Evolutionary conservation across 1,284 basidiomycete genomes (phyloP).

Genomic region (Apiotrichum akiyoshidainum): DNA sequence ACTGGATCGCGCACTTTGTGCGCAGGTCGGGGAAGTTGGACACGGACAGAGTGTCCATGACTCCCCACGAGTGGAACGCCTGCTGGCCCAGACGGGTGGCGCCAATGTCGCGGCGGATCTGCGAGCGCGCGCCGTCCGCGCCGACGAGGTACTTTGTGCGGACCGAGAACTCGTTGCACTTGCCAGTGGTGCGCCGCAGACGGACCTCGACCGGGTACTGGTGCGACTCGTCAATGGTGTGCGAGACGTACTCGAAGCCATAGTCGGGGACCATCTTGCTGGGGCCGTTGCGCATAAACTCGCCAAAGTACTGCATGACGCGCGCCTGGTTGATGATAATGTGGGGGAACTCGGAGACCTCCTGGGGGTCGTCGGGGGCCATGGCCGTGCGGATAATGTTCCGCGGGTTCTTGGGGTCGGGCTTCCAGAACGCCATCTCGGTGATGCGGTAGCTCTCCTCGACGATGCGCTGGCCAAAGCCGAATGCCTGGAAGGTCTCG

Average conservation of each 20-base stretch:
- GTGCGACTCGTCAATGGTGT: conserved; percentile 18
- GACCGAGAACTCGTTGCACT: conserved; percentile 9
- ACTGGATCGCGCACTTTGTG: conserved; percentile 39
- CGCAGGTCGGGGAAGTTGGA: conserved; percentile 25
- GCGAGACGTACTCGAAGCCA: conserved; percentile 9
- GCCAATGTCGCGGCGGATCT: conserved; percentile 26
- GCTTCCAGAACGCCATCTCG: conserved; percentile 15
- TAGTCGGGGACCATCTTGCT: conserved; percentile 11
- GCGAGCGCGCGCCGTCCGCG: conserved; percentile 25
- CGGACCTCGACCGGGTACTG: conserved; percentile 30
- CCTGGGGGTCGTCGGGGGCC: conserved; percentile 4
- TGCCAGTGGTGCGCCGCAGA: conserved; percentile 19
- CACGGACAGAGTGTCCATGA: conserved; percentile 32
- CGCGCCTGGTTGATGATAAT: conserved; percentile 14
- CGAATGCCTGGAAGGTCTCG: conserved; percentile 16
- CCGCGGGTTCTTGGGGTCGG: conserved; percentile 4
- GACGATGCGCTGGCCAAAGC: conserved; percentile 8
- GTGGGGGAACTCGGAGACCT: conserved; percentile 11
- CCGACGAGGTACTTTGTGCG: conserved; percentile 29
- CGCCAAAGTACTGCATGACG: conserved; percentile 15
- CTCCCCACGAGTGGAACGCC: conserved; percentile 44
- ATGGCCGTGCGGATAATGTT: conserved; percentile 10
- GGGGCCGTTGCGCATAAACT: conserved; percentile 7
- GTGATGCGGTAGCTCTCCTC: conserved; percentile 10
- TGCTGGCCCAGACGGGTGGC: conserved; percentile 39